These are phyloP conservation scores for Yarrowia divulgata DNA, from an alignment of 805 yeast genomes.

Conservation along the genomic window DNA sequence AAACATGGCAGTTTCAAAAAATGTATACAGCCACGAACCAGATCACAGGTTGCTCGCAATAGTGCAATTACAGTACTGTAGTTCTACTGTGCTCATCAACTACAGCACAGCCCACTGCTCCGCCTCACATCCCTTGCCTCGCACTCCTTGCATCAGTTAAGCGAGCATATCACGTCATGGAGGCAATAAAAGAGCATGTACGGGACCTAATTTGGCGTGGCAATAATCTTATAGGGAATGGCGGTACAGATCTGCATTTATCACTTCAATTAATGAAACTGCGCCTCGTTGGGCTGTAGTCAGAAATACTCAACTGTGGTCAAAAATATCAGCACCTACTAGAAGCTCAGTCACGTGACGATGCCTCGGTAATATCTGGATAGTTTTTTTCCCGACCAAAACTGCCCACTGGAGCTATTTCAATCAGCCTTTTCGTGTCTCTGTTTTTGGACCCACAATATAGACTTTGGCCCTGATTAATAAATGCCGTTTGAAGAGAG, in stretches of 20 bases:
- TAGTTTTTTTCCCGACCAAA: not conserved
- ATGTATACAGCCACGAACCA: too few species aligned
- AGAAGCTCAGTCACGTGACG: slow-evolving; percentile 1
- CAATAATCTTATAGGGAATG: not conserved
- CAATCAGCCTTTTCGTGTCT: not conserved
- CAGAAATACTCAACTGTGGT: too few species aligned
- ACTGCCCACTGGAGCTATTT: not conserved
- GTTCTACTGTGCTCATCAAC: too few species aligned
- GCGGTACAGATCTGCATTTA: not conserved
- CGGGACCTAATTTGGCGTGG: not conserved
- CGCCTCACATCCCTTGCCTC: too few species aligned
- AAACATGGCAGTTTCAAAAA: too few species aligned
- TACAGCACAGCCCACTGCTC: too few species aligned
- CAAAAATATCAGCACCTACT: too few species aligned
- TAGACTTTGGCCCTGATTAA: not conserved
- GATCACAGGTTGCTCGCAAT: too few species aligned
- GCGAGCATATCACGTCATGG: slow-evolving; percentile 19
- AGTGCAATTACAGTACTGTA: too few species aligned
- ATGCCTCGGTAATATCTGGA: not conserved
- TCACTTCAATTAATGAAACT: too few species aligned
- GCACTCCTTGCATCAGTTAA: not conserved
- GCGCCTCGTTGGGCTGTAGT: too few species aligned
- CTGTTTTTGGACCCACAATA: slow-evolving; percentile 8
- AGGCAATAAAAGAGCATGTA: slow-evolving; percentile 14
- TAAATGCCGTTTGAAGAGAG: not conserved